Percentiles rank a stretch among this genome's conserved stretches.
These are phyloP conservation scores for Penstemon eatonii DNA, from an alignment of 257 asterid species.

Conservation along the genomic window DNA sequence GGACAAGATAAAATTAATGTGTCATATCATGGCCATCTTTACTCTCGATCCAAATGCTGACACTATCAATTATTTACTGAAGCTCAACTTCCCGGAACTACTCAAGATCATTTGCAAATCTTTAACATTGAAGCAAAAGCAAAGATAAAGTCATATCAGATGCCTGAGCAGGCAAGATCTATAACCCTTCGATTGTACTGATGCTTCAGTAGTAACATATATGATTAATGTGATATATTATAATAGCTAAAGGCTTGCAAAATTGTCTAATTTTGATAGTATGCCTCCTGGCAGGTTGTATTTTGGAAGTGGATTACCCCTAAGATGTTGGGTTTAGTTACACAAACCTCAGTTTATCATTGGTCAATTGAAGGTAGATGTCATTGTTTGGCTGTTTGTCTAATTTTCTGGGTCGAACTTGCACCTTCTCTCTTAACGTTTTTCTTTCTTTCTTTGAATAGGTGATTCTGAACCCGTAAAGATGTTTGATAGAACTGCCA, in stretches of 20 bases:
- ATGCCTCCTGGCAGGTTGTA: conserved; percentile 59
- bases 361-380: conserved; percentile 87
- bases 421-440: conserved; percentile 19
- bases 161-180: conserved; percentile 91
- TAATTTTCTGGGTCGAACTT: neutral
- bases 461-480: conserved; percentile 94
- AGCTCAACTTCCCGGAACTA: conserved; percentile 97
- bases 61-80: conserved; percentile 37
- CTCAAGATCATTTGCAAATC: conserved; percentile 96
- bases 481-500: conserved; percentile 96
- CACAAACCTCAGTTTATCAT: conserved; percentile 89
- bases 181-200: neutral
- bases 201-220: conserved; percentile 20
- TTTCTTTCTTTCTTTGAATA: conserved; percentile 32
- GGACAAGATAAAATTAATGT: neutral
- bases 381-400: conserved; percentile 15
- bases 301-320: conserved; percentile 98
- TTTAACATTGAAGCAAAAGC: conserved; percentile 96
- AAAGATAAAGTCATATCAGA: conserved; percentile 89
- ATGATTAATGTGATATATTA: conserved; percentile 16
- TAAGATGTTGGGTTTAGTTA: conserved; percentile 93
- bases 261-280: conserved; percentile 22
- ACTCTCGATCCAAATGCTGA: conserved; percentile 33
- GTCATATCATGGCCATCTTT: conserved; percentile 3
- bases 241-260: conserved; percentile 10